Base-by-base conservation (phyloP, 1,284 basidiomycete species). In the Sporisorium graminicola region DNA sequence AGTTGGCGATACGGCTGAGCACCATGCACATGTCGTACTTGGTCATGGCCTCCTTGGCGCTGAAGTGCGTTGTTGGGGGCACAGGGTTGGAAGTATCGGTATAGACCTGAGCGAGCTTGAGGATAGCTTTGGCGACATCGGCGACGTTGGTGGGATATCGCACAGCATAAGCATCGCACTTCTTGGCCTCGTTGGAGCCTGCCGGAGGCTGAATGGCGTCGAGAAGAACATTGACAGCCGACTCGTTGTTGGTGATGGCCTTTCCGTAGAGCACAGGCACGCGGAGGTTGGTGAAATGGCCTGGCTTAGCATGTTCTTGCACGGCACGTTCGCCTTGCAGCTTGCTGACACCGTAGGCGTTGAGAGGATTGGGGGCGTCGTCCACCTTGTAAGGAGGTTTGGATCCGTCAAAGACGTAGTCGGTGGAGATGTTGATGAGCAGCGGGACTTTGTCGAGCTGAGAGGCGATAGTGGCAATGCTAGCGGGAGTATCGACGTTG, bases 121-220 rank as follows among this genome's bases (percentile, higher is more conserved):
- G 82, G 35, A 88, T 77, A 5, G 87, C 86, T 6, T 83, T 78
- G 8, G 87, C 87, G 33, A 89, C 86, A 65, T 89, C 88, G 22
- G 76, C 78, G 9, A 88, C 88, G 64, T 86, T 87, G 14, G 88
- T 89, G 2, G 88, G 88, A 78, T 87, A 88, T 43, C 88, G 87
- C 7, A 88, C 87, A 5, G 86, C 86, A 61, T 87, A 86, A 3
- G 77, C 80, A 43, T 81, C 80, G 71, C 66, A 79, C 62, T 77
- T 76, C 24, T 75, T 64, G 29, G 58, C 49, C 5, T 33, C n/a
- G 1, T 29, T 26, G 1, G 64, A 54, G 53, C 61, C 62, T 2
- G 53, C 22, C n/a, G 63, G 60, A 9, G 68, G 65, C 50, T 68
- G 63, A 26, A 85, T 77, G 20, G 78, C 74, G 27, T 76, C 58